A percentile compares a stretch with the other conserved stretches of the same genome.
Conservation (phyloP, 1,284 basidiomycete genomes). For the Rhizoctonia solani region DNA sequence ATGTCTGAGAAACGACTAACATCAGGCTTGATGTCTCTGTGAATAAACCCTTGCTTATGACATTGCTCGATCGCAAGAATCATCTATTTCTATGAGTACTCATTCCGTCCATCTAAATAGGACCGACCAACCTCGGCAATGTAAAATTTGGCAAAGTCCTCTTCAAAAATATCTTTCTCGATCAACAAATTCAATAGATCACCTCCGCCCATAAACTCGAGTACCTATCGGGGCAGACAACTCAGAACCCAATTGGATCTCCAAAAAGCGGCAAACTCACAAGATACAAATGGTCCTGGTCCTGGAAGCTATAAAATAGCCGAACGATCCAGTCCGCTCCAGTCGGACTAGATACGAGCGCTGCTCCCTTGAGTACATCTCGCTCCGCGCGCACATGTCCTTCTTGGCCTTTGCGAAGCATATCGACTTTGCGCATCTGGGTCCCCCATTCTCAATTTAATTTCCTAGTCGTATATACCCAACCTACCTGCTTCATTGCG, state of each 20-base stretch:
- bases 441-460: conserved; percentile 40
- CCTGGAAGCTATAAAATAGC: conserved; percentile 90
- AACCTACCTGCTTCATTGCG: conserved; percentile 91
- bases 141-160: conserved; percentile 94
- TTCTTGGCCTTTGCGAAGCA: conserved; percentile 98
- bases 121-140: conserved; percentile 74
- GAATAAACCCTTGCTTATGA: conserved; percentile 94
- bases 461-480: conserved; percentile 39
- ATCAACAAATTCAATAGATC: conserved; percentile 95
- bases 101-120: conserved; percentile 10
- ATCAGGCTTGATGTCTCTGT: conserved; percentile 96
- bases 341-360: conserved; percentile 67
- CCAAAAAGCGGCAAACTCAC: conserved; percentile 54
- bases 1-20: conserved; percentile 51
- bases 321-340: conserved; percentile 92
- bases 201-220: conserved; percentile 95
- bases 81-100: conserved; percentile 68
- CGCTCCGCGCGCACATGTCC: conserved; percentile 92
- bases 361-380: conserved; percentile 82
- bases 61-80: conserved; percentile 93
- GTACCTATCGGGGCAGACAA: conserved; percentile 60
- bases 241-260: not conserved
- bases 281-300: conserved; percentile 90
- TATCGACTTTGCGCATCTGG: conserved; percentile 91
- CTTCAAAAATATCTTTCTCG: conserved; percentile 90